A percentile compares a stretch with the other conserved stretches of the same genome.
Conservation (phyloP, 2,329 filamentous ascomycete genomes). For the Xylariaceae sp. region DNA sequence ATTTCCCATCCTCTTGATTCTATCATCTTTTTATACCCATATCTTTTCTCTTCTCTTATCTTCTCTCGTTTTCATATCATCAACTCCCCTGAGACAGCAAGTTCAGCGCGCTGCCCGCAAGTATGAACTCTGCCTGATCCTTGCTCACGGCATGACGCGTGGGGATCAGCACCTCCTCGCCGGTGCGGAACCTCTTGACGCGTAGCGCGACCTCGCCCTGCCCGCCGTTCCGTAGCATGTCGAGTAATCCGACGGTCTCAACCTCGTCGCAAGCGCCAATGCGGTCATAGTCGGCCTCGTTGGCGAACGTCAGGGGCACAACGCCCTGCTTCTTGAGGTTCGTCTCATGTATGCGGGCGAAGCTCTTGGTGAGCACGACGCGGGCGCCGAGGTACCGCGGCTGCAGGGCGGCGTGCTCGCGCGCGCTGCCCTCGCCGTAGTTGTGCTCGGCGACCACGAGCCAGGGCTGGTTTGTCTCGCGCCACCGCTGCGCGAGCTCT, state of each 20-base stretch:
- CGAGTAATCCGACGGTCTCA: conserved; percentile 79
- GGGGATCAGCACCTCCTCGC: conserved; percentile 71
- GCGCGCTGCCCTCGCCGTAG: conserved; percentile 89
- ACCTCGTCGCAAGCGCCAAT: conserved; percentile 86
- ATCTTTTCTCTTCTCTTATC: background rate
- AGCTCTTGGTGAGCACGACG: conserved; percentile 84
- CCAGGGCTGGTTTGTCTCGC: conserved; percentile 77
- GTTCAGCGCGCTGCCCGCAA: conserved; percentile 94
- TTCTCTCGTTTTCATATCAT: background rate
- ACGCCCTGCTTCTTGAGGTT: conserved; percentile 98
- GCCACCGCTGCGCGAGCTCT: conserved; percentile 86
- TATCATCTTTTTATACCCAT: background rate
- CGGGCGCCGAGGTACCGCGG: conserved; percentile 88
- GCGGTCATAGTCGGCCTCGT: conserved; percentile 86
- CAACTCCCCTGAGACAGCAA: conserved; percentile 70
- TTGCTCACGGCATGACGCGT: conserved; percentile 88
- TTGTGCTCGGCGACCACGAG: conserved; percentile 97
- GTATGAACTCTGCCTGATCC: conserved; percentile 90
- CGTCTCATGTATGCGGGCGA: conserved; percentile 93
- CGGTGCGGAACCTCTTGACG: conserved; percentile 66
- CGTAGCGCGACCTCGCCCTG: conserved; percentile 75
- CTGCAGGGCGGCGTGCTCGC: conserved; percentile 89
- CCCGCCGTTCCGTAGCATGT: conserved; percentile 81
- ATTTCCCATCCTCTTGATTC: background rate
- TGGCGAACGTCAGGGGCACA: conserved; percentile 87